phyloP scores from a whole-genome alignment of 2,329 filamentous ascomycete genomes.

The Trichoderma sp. region DNA sequence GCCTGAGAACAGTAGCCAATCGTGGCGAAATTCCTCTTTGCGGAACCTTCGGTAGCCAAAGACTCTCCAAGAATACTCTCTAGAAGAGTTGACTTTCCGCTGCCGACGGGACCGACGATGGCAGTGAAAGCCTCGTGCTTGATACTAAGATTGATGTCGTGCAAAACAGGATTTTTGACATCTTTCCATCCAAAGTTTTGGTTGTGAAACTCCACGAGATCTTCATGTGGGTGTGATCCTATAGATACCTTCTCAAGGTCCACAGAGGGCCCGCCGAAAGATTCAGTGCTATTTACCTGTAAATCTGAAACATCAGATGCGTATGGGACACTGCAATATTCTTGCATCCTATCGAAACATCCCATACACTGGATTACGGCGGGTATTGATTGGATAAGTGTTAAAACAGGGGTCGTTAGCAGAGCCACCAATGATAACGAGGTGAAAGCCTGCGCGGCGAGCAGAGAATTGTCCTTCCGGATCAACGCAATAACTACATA shows the following conservation, averaged over 20 bases:
- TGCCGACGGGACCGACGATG: background rate
- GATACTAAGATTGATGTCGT: background rate
- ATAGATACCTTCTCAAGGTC: background rate
- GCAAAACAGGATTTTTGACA: background rate
- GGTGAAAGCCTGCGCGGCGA: background rate
- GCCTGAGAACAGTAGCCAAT: background rate
- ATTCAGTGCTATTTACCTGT: background rate
- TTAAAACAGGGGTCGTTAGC: background rate
- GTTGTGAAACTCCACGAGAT: background rate
- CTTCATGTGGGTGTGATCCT: background rate
- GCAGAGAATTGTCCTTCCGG: background rate
- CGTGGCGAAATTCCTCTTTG: background rate
- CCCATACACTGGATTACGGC: background rate
- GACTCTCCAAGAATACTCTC: background rate
- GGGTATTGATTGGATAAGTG: background rate
- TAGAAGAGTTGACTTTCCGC: background rate
- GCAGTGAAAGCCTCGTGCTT: background rate
- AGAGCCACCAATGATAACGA: background rate
- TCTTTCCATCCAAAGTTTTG: background rate
- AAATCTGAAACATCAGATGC: background rate
- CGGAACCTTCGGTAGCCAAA: background rate
- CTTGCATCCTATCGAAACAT: background rate
- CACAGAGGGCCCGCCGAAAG: background rate
- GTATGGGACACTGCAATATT: background rate
- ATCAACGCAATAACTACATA: background rate